Evolutionary conservation across 306 rosid species (phyloP).

Genomic region (Malus domestica): DNA sequence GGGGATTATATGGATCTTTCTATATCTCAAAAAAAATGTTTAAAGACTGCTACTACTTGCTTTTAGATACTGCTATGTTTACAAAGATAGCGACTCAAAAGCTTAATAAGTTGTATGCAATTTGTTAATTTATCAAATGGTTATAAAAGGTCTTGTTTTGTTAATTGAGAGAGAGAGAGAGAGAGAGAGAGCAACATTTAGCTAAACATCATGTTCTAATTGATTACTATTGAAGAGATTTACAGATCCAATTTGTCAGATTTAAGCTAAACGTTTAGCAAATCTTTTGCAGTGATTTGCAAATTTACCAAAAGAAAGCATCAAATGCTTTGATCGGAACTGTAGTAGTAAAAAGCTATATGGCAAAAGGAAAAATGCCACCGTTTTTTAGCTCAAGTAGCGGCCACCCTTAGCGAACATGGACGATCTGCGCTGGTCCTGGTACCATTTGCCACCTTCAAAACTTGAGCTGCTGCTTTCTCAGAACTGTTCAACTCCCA

Average conservation of each 20-base stretch:
- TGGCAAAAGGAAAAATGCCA: not conserved
- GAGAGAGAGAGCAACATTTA: not conserved
- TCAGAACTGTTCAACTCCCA: not conserved
- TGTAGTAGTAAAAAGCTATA: not conserved
- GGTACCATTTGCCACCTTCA: not conserved
- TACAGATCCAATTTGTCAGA: not conserved
- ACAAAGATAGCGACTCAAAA: not conserved
- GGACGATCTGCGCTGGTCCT: not conserved
- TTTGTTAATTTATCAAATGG: conserved; percentile 9
- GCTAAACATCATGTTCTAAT: not conserved
- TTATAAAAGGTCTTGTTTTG: not conserved
- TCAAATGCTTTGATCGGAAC: not conserved
- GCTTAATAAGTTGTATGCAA: conserved; percentile 7
- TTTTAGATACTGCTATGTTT: not conserved
- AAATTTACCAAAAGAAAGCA: not conserved
- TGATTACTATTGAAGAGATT: not conserved
- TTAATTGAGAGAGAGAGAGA: not conserved
- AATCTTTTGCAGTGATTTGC: not conserved
- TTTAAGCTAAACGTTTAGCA: no score
- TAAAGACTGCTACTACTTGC: not conserved
- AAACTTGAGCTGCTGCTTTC: not conserved
- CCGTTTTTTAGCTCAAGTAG: not conserved
- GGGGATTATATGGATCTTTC: conserved; percentile 16
- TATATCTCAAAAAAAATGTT: not conserved
- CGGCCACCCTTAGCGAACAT: not conserved